Percentiles rank a stretch among this genome's conserved stretches.
Evolutionary conservation across 495 filamentous ascomycete species (phyloP).

Genomic region (Cercophora sp.): DNA sequence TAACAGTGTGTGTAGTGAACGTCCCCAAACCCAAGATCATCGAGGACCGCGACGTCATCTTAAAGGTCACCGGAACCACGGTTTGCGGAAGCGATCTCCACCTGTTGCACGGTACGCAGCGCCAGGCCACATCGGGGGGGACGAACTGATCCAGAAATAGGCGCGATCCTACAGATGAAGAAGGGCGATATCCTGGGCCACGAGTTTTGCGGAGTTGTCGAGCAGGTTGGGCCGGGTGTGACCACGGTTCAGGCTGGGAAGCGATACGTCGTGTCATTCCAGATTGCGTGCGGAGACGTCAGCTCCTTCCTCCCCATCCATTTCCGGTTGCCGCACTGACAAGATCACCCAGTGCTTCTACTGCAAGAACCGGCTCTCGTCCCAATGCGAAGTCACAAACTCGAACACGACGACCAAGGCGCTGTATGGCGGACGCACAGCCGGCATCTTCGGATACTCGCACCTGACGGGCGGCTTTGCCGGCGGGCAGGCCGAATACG

Average conservation of each 20-base stretch:
- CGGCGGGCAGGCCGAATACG: constrained; percentile 85
- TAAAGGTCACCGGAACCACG: constrained; percentile 79
- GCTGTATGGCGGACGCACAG: constrained; percentile 70
- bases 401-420: constrained; percentile 61
- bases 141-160: constrained; percentile 27
- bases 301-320: too few relatives aligned
- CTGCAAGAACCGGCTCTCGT: constrained; percentile 70
- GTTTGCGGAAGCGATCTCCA: constrained; percentile 88
- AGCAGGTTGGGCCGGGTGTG: constrained; percentile 60
- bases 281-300: constrained; percentile 68
- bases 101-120: constrained; percentile 59
- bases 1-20: constrained; percentile 38
- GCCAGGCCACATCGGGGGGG: constrained; percentile 1
- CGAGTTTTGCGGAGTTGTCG: constrained; percentile 82
- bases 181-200: constrained; percentile 89
- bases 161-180: constrained; percentile 63
- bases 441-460: constrained; percentile 71
- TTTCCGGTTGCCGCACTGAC: too few relatives aligned
- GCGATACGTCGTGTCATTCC: constrained; percentile 80
- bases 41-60: constrained; percentile 72
- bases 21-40: constrained; percentile 66
- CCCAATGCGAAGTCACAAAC: constrained; percentile 77
- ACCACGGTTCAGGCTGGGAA: constrained; percentile 59
- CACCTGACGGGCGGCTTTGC: constrained; percentile 85
- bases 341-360: constrained; percentile 62